These are phyloP conservation scores for Wakefieldia striispora DNA, from an alignment of 768 basidiomycete species.

Conservation along the genomic window DNA sequence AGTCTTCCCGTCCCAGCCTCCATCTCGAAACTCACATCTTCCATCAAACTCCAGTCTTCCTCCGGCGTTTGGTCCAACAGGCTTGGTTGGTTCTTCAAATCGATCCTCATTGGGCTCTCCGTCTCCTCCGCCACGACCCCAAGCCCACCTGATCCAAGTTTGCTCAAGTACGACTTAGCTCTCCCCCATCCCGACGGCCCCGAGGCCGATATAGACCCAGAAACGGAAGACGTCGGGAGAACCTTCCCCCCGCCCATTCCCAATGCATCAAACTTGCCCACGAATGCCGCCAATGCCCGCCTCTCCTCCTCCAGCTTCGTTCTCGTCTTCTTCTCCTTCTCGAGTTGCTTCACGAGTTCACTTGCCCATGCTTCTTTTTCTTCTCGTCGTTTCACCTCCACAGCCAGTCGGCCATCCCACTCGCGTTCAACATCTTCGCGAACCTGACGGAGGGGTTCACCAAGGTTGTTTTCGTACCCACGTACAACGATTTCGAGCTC, in stretches of 20 bases:
- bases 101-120: conserved; percentile 53
- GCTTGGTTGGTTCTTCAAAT: conserved; percentile 44
- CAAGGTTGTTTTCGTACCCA: conserved; percentile 73
- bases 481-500: conserved; percentile 73
- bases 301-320: conserved; percentile 74
- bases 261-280: conserved; percentile 76
- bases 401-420: conserved; percentile 59
- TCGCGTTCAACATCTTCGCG: conserved; percentile 75
- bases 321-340: conserved; percentile 75
- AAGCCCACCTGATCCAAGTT: conserved; percentile 22
- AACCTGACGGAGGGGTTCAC: conserved; percentile 62
- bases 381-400: conserved; percentile 56
- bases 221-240: conserved; percentile 30
- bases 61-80: conserved; percentile 61
- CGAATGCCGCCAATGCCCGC: conserved; percentile 74
- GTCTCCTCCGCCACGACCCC: conserved; percentile 32
- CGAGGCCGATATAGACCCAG: conserved; percentile 2
- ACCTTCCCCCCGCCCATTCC: conserved; percentile 45
- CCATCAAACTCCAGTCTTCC: conserved; percentile 46
- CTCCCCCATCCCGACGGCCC: conserved; percentile 30
- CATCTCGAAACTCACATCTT: conserved; percentile 55
- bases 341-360: conserved; percentile 72
- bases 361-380: conserved; percentile 73
- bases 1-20: conserved; percentile 26
- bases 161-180: conserved; percentile 51